Percentiles rank a stretch among this genome's conserved stretches.
These are phyloP conservation scores for Alopecurus myosuroides DNA, from an alignment of 176 grass and related monocot genomes.

Conservation along the genomic window DNA sequence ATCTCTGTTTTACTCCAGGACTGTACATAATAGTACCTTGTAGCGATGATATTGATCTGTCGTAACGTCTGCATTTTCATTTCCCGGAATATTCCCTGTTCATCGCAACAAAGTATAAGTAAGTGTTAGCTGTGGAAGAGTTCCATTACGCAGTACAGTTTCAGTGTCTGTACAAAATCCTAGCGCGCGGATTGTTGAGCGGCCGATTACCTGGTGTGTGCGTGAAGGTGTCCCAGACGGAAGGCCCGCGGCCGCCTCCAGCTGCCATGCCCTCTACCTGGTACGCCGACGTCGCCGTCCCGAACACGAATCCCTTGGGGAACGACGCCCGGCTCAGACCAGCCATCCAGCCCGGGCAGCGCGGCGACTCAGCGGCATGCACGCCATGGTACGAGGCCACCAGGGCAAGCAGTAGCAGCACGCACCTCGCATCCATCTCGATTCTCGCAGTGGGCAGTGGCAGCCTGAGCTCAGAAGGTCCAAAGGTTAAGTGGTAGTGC, in stretches of 20 bases:
- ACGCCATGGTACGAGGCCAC: background rate
- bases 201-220: constrained; percentile 50
- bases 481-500: too few relatives aligned
- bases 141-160: too few relatives aligned
- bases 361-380: background rate
- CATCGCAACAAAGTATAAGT: background rate
- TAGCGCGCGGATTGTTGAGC: too few relatives aligned
- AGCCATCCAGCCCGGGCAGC: background rate
- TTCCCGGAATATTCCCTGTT: constrained; percentile 37
- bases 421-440: background rate
- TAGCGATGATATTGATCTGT: constrained; percentile 65
- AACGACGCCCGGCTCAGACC: constrained; percentile 42
- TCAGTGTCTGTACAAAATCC: too few relatives aligned
- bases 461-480: too few relatives aligned
- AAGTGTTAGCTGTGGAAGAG: too few relatives aligned
- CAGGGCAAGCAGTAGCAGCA: background rate
- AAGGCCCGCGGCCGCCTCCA: constrained; percentile 38
- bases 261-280: constrained; percentile 57
- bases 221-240: constrained; percentile 54
- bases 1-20: too few relatives aligned
- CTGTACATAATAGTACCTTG: too few relatives aligned
- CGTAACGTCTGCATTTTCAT: constrained; percentile 53
- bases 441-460: too few relatives aligned
- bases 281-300: constrained; percentile 58
- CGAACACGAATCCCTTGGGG: constrained; percentile 58